Evolutionary conservation across 192 early-diverging fungal species (phyloP), one percentile per base, ranked within the genome.

Genomic region (Coemansia asiatica): DNA sequence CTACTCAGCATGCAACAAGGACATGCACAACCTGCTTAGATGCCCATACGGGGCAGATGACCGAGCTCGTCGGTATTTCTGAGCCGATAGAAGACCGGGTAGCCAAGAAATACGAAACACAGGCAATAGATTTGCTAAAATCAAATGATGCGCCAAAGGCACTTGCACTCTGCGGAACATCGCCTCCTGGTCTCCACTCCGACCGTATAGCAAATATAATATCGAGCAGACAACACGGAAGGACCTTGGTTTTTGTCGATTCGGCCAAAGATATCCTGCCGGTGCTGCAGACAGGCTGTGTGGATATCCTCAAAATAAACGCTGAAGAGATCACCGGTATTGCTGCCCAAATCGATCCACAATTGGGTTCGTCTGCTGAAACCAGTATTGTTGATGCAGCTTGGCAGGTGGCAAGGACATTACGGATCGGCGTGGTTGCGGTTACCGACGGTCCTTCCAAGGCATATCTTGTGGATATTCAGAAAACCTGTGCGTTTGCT

Each of bases 11-110:
- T 46, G 51, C 66, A 23, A 71, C 69, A 19, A 49, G 75, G 4
- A 68, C 69, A 38, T 71, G 66, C 59, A 76, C 69, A 0, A 76
- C 75, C 4, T 76, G 75, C 12, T 18, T 76, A 44, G 69, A 76
- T 33, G 22, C 44, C 3, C n/a, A 26, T 0, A 64, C 68, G 5
- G 68, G 68, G 28, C 28, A 64, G 21, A 76, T 76, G 65, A 76
- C 75, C 4, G 75, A 76, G 51, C 62, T 76, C 23, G 61, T 76
- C 19, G 75, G 75, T 13, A 53, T 67, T 12, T 68, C 68, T 7
- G 69, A 66, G 4, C 22, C 56, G 2, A 63, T 71, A 15, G 66
- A 64, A 35, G 25, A 49, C 4, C 29, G 9, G 1, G 46, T 51
- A 0, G 69, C 57, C 18, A 25, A 21, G 12, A 38, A 69, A 38